These are phyloP conservation scores for Farysia itapuensis DNA, from an alignment of 1,284 basidiomycete genomes.

Conservation along the genomic window DNA sequence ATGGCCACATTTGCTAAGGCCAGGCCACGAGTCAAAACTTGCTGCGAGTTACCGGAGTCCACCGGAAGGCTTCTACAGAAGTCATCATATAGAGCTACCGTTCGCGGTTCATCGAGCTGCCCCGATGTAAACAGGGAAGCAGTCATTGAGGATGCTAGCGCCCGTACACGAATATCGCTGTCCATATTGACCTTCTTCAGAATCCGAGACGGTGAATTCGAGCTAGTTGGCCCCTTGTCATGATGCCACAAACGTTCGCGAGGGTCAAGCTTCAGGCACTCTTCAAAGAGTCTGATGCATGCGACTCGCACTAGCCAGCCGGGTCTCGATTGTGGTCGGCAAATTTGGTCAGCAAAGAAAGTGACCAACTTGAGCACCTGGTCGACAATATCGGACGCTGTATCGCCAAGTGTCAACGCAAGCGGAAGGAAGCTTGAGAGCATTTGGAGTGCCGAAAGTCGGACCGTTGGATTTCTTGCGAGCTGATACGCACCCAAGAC, in stretches of 20 bases:
- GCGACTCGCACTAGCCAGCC: conserved; percentile 61
- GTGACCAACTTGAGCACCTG: conserved; percentile 17
- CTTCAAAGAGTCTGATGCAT: conserved; percentile 64
- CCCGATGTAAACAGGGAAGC: conserved; percentile 65
- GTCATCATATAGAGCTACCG: conserved; percentile 22
- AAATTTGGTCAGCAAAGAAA: conserved; percentile 30
- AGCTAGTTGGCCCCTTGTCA: conserved; percentile 4
- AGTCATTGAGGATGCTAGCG: conserved; percentile 71
- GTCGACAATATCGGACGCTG: conserved; percentile 23
- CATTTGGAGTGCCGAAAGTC: conserved; percentile 10
- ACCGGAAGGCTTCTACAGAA: conserved; percentile 19
- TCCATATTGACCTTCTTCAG: conserved; percentile 63
- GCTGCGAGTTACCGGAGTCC: conserved; percentile 67
- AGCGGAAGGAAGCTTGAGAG: conserved; percentile 10
- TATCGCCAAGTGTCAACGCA: conserved; percentile 4
- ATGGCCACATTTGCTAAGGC: conserved; percentile 82
- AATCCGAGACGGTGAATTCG: conserved; percentile 2
- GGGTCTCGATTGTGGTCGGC: conserved; percentile 12
- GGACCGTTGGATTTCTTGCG: conserved; percentile 7
- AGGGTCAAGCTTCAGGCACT: conserved; percentile 62
- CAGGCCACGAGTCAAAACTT: conserved; percentile 76
- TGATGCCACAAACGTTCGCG: conserved; percentile 4
- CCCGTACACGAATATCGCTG: conserved; percentile 80
- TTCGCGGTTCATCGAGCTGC: conserved; percentile 5
- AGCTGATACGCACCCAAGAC: conserved; percentile 18